Conservation (phyloP, 192 early-diverging fungal species). For the Coemansia sp. region DNA sequence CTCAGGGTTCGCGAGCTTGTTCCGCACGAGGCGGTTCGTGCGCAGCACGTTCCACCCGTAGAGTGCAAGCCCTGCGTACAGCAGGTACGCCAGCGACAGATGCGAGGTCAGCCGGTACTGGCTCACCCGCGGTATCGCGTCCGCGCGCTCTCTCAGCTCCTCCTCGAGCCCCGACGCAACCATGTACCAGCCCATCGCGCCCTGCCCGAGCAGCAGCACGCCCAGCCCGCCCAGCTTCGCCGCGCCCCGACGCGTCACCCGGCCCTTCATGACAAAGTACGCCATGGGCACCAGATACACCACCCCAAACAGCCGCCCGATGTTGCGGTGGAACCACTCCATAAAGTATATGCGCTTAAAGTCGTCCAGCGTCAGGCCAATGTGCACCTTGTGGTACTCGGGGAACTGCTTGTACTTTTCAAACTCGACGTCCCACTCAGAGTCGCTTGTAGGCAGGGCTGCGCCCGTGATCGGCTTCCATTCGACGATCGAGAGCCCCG, state of each 20-base stretch:
- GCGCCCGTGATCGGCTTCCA: slow-evolving; percentile 96
- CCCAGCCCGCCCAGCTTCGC: slow-evolving; percentile 63
- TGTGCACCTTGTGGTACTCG: slow-evolving; percentile 94
- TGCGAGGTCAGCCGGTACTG: slow-evolving; percentile 94
- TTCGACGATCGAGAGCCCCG: slow-evolving; percentile 93
- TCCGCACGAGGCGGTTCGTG: slow-evolving; percentile 59
- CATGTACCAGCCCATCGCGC: slow-evolving; percentile 98
- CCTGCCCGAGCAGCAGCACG: slow-evolving; percentile 74
- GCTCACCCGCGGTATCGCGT: slow-evolving; percentile 85
- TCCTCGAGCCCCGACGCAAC: slow-evolving; percentile 88
- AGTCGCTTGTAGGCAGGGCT: slow-evolving; percentile 79
- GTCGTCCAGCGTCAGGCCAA: slow-evolving; percentile 82
- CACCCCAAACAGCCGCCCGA: slow-evolving; percentile 88
- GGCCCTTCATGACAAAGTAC: slow-evolving; percentile 80
- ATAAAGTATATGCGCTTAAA: slow-evolving; percentile 98
- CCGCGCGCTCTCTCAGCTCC: slow-evolving; percentile 71
- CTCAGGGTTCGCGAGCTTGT: slow-evolving; percentile 55
- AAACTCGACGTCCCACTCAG: slow-evolving; percentile 93
- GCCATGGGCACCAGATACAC: slow-evolving; percentile 82
- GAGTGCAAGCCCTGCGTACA: slow-evolving; percentile 78
- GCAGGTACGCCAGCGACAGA: slow-evolving; percentile 80
- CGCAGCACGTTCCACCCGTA: slow-evolving; percentile 79
- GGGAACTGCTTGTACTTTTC: slow-evolving; percentile 98
- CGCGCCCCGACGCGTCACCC: slow-evolving; percentile 66
- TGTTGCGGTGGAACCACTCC: slow-evolving; percentile 97